Percentiles rank a stretch among this genome's conserved stretches.
phyloP scores from a whole-genome alignment of 306 rosid species.

The Inga oerstediana region DNA sequence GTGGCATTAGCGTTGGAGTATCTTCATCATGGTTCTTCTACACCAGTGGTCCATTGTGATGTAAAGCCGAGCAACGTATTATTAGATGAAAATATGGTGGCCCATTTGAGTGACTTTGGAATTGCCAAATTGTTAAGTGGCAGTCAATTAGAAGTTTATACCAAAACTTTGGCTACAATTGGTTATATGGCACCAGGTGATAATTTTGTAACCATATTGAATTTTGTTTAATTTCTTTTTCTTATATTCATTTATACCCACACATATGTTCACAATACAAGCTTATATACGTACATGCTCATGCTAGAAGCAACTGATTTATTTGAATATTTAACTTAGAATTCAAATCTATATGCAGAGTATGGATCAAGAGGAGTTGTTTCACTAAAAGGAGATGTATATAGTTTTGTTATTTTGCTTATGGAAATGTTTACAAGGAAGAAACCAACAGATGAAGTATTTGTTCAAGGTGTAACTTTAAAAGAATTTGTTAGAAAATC shows the following conservation, averaged over 20 bases:
- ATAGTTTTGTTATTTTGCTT: conserved; percentile 45
- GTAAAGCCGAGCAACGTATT: background rate
- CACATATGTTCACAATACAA: too few relatives aligned
- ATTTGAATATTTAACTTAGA: too few relatives aligned
- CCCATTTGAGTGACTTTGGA: background rate
- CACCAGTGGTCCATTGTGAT: background rate
- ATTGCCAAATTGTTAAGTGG: background rate
- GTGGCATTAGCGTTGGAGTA: background rate
- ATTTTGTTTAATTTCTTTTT: background rate
- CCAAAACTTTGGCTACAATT: background rate
- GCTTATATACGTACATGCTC: too few relatives aligned
- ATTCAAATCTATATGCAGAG: conserved; percentile 9
- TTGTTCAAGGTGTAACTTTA: conserved; percentile 24
- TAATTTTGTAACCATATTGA: background rate
- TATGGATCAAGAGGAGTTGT: conserved; percentile 45
- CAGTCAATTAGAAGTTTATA: background rate
- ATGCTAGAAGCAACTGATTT: background rate
- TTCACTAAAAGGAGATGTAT: conserved; percentile 43
- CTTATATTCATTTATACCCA: background rate
- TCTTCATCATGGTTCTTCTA: conserved; percentile 1
- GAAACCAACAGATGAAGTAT: conserved; percentile 44
- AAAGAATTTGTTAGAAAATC: background rate
- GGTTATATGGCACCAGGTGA: conserved; percentile 2
- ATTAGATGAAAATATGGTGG: background rate
- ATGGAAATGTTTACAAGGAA: conserved; percentile 50